Percentiles rank a stretch among this genome's conserved stretches.
phyloP scores from a whole-genome alignment of 2,329 filamentous ascomycete species.

The Monosporascus sp. region DNA sequence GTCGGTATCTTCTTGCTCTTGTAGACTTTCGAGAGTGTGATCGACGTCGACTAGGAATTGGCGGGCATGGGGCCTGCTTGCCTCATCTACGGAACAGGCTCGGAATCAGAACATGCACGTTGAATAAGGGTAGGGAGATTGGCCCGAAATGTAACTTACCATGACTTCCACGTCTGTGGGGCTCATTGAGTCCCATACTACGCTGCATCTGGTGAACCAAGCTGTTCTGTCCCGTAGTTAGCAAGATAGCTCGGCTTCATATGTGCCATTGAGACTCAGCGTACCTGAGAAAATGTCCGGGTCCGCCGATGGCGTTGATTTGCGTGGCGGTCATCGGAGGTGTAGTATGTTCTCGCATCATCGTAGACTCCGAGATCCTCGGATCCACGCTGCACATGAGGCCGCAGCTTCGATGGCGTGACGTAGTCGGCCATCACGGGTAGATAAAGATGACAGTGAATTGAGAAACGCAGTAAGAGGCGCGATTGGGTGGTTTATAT shows the following conservation, averaged over 20 bases:
- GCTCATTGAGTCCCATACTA: constrained; percentile 42
- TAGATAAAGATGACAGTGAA: neutral
- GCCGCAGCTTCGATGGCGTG: constrained; percentile 12
- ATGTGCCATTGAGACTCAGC: constrained; percentile 1
- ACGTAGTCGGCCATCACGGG: constrained; percentile 19
- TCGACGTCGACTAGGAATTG: constrained; percentile 87
- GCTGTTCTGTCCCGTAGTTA: constrained; percentile 41
- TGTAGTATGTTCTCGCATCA: constrained; percentile 56
- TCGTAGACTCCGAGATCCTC: constrained; percentile 46
- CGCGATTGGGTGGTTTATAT: neutral
- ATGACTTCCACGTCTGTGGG: constrained; percentile 55
- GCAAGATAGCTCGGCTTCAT: constrained; percentile 9
- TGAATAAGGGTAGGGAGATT: neutral
- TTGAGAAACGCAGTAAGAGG: neutral
- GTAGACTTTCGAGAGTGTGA: constrained; percentile 70
- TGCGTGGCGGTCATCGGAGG: constrained; percentile 48
- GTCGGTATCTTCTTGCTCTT: constrained; percentile 87
- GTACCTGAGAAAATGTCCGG: constrained; percentile 53
- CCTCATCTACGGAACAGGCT: constrained; percentile 57
- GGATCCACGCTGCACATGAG: constrained; percentile 26
- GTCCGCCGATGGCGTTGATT: constrained; percentile 45
- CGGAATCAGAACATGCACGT: neutral
- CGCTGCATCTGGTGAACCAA: constrained; percentile 49
- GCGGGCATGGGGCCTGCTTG: constrained; percentile 57
- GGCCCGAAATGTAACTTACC: constrained; percentile 33